Percentiles rank a stretch among this genome's conserved stretches.
Evolutionary conservation across 2,329 filamentous ascomycete species (phyloP).

Genomic region (Claviceps arundinis): DNA sequence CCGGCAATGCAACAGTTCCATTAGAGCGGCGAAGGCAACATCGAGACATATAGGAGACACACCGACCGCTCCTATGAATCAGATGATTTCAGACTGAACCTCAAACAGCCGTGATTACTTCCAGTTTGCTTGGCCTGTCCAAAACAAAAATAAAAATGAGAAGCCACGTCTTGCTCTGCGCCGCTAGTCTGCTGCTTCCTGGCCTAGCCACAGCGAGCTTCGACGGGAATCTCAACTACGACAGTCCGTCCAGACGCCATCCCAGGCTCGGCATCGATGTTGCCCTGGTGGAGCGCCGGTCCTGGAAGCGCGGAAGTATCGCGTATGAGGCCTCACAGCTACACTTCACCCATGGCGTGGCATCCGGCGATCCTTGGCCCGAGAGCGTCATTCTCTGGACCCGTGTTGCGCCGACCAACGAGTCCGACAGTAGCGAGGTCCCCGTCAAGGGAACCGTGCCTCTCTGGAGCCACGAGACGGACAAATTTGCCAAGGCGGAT

Average conservation of each 20-base stretch:
- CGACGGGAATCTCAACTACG: constrained; percentile 49
- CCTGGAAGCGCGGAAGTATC: constrained; percentile 27
- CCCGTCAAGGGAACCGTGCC: constrained; percentile 29
- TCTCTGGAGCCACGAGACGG: constrained; percentile 34
- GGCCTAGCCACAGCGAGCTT: constrained; percentile 6
- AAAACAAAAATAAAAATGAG: neutral
- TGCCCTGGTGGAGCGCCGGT: constrained; percentile 44
- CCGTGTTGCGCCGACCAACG: constrained; percentile 28
- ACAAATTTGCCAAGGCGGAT: constrained; percentile 29
- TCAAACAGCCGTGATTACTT: too few relatives aligned
- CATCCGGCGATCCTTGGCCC: constrained; percentile 35
- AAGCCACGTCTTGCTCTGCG: neutral
- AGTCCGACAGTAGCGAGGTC: constrained; percentile 32
- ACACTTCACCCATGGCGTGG: constrained; percentile 52
- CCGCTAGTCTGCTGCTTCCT: neutral
- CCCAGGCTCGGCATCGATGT: constrained; percentile 51
- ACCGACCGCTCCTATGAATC: too few relatives aligned
- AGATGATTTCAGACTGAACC: too few relatives aligned
- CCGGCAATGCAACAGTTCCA: neutral
- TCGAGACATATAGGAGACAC: neutral
- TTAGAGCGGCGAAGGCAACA: neutral
- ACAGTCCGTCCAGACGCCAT: constrained; percentile 52
- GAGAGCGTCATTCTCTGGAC: constrained; percentile 46
- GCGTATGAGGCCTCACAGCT: constrained; percentile 31
- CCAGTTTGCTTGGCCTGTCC: too few relatives aligned